A percentile compares a stretch with the other conserved stretches of the same genome.
Conservation (phyloP, 1,139 yeast genomes). For the Hyphopichia pseudoburtonii region DNA sequence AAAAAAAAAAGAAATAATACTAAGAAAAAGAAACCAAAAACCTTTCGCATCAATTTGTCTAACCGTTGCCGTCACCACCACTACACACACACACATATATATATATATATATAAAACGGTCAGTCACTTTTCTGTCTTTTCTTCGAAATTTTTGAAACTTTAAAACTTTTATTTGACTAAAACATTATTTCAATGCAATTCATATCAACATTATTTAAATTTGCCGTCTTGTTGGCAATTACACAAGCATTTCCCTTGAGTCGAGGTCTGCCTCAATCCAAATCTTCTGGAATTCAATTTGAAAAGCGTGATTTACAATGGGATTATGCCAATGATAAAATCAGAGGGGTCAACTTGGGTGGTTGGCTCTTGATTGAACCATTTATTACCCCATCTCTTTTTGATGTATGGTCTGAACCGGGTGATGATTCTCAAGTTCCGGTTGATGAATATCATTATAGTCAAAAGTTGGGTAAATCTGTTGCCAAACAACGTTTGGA, state of each 20-base stretch:
- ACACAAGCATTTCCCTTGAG: neutral
- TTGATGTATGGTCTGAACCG: conserved; percentile 43
- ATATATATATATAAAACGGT: too few species aligned
- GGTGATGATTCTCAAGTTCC: conserved; percentile 51
- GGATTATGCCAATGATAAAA: conserved; percentile 52
- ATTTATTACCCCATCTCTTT: conserved; percentile 81
- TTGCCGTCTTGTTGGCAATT: neutral
- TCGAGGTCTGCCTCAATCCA: too few species aligned
- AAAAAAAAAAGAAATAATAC: too few species aligned
- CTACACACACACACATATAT: too few species aligned
- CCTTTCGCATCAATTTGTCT: too few species aligned
- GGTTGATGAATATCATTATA: conserved; percentile 80
- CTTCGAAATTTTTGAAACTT: too few species aligned
- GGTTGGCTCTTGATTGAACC: conserved; percentile 92
- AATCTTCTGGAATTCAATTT: neutral
- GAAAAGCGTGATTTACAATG: conserved; percentile 18
- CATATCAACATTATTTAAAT: neutral
- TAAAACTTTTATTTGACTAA: too few species aligned
- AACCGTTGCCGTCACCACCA: too few species aligned
- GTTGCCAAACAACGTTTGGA: conserved; percentile 53
- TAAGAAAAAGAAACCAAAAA: too few species aligned
- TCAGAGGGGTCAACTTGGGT: conserved; percentile 83
- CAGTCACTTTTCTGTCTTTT: too few species aligned
- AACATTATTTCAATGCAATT: too few species aligned
- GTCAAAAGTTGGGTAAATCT: conserved; percentile 60